phyloP scores from a whole-genome alignment of 805 yeast genomes.

The Candida khao-thaluensis region DNA sequence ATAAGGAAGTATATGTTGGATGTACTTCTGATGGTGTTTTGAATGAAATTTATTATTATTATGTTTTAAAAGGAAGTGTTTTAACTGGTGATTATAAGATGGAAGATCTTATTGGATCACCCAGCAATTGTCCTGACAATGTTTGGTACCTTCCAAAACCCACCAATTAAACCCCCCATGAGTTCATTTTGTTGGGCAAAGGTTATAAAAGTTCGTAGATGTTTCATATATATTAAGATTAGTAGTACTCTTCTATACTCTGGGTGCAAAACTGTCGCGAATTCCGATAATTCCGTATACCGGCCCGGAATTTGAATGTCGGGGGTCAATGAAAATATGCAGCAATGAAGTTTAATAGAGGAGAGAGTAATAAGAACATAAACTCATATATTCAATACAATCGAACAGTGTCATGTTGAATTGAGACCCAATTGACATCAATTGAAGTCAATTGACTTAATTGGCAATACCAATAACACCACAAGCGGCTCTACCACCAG shows the following conservation, averaged over 20 bases:
- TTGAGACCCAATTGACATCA: too few species aligned
- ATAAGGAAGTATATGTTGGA: conserved; percentile 56
- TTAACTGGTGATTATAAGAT: conserved; percentile 59
- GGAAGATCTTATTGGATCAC: conserved; percentile 53
- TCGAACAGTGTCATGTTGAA: too few species aligned
- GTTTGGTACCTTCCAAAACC: conserved; percentile 33
- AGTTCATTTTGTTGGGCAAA: too few species aligned
- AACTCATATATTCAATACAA: not conserved
- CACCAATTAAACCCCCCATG: too few species aligned
- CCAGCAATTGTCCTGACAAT: conserved; percentile 59
- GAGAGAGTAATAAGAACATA: not conserved
- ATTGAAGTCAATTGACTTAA: too few species aligned
- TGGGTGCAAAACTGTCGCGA: not conserved
- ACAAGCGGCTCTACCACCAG: conserved; percentile 98
- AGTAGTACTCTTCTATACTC: too few species aligned
- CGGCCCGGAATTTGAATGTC: conserved; percentile 1
- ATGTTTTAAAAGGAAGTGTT: conserved; percentile 71
- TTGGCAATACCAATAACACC: conserved; percentile 87
- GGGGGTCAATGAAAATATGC: not conserved
- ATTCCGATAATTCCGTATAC: too few species aligned
- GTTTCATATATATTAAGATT: too few species aligned
- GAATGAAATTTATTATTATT: conserved; percentile 78
- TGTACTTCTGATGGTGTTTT: conserved; percentile 51
- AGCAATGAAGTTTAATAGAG: too few species aligned
- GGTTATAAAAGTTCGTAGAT: too few species aligned